phyloP scores from a whole-genome alignment of 2,329 filamentous ascomycete species.

The Aspergillus sp. region DNA sequence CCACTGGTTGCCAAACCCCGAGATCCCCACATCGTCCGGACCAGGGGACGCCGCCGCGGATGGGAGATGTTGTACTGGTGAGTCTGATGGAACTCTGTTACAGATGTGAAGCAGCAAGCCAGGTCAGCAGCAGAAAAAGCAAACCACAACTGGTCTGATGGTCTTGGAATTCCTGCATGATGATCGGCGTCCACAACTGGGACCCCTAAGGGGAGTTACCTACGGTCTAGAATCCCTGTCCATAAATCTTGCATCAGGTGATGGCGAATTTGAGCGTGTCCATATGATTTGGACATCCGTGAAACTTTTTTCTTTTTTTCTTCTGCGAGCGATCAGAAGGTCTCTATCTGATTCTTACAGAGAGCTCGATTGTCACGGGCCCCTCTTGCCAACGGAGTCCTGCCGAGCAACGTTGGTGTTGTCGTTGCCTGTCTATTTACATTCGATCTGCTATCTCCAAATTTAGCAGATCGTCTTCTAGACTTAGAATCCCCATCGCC shows the following conservation, averaged over 20 bases:
- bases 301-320: background rate
- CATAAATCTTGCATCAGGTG: background rate
- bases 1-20: background rate
- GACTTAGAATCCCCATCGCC: constrained; percentile 73
- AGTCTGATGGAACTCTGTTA: background rate
- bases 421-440: background rate
- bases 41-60: background rate
- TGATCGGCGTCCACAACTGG: background rate
- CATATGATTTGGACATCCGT: background rate
- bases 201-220: background rate
- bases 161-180: background rate
- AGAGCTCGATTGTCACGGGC: background rate
- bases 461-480: constrained; percentile 72
- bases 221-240: background rate
- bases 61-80: no score
- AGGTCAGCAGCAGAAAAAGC: background rate
- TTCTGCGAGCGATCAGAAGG: no score
- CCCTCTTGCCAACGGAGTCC: background rate
- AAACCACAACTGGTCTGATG: background rate
- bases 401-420: background rate
- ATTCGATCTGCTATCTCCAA: constrained; percentile 53
- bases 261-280: background rate
- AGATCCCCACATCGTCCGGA: background rate
- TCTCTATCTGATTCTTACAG: background rate
- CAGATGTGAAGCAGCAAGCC: background rate